Conservation (phyloP, 148 eudicot species). For the Dianthus caryophyllus region DNA sequence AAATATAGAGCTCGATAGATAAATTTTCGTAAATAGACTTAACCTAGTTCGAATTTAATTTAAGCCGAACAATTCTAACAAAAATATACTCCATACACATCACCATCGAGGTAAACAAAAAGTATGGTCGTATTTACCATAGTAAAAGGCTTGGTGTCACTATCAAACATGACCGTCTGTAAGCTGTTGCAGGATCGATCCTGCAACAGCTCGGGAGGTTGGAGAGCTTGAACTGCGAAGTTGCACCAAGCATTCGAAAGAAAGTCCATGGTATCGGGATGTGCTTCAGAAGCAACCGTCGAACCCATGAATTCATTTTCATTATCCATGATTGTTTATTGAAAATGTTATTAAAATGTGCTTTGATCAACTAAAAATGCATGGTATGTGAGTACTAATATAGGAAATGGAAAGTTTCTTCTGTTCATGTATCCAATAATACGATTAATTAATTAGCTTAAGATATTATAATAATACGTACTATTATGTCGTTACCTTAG, state of each 20-base stretch:
- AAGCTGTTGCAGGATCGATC: slow-evolving; percentile 29
- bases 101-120: too few species aligned
- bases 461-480: slow-evolving; percentile 4
- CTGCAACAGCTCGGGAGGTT: slow-evolving; percentile 40
- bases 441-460: neutral
- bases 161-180: slow-evolving; percentile 28
- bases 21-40: too few species aligned
- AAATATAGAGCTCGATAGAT: neutral
- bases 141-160: slow-evolving; percentile 28
- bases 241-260: slow-evolving; percentile 88
- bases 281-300: slow-evolving; percentile 49
- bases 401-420: slow-evolving; percentile 6
- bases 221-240: slow-evolving; percentile 75
- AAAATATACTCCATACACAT: too few species aligned
- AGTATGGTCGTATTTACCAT: too few species aligned
- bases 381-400: slow-evolving; percentile 9
- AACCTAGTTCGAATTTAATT: neutral
- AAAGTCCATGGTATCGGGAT: slow-evolving; percentile 92
- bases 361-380: slow-evolving; percentile 10
- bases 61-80: neutral
- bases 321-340: slow-evolving; percentile 41
- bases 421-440: slow-evolving; percentile 10
- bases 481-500: slow-evolving; percentile 28
- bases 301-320: slow-evolving; percentile 32
- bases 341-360: neutral